Base-by-base conservation (phyloP, 164 flowering plant species). In the Liriodendron chinense region DNA sequence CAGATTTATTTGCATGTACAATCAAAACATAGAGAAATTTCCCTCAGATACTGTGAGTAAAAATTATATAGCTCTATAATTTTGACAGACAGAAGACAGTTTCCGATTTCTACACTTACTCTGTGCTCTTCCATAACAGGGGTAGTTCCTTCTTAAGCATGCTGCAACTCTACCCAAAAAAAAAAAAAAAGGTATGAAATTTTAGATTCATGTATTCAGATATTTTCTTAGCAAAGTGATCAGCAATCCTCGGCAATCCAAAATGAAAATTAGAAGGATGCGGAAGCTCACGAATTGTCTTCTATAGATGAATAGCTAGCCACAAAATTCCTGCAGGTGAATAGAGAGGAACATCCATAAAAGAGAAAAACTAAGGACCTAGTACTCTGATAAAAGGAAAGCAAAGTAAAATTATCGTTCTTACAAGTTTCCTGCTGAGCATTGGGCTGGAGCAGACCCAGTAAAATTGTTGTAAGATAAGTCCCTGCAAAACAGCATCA, bases 381-480 rank as follows among this genome's bases (percentile, higher is more conserved):
- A 18, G 47, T 5, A 67, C 59, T 53, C 59, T 12, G 59, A 13
- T 2, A 10, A 7, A 61, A 70, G 24, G 16, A n/a, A 28, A 74
- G 16, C 62, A 28, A 47, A 49, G 22, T 64, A 1, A 61, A 24
- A 66, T 20, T 22, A 24, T 43, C 14, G 56, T 47, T 21, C 71
- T 67, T 67, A 77, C 75, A 72, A 9, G 61, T 56, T 68, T 2
- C 71, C 62, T 59, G 16, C 24, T 10, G 23, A 16, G 47, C 72
- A 72, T 34, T 2, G 1, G 56, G 20, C 49, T 28, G 65, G 43
- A 22, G n/a, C 9, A 24, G 92, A 67, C 9, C 75, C 82, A 0
- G 89, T 83, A 79, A 93, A 93, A 72, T 88, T 90, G 84, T 92
- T 92, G 80, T 90, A 85, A 47, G 97, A 92, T 69, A 92, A 23